Base-by-base conservation (phyloP, 2,329 filamentous ascomycete genomes). In the Cladosporium oxysporum region DNA sequence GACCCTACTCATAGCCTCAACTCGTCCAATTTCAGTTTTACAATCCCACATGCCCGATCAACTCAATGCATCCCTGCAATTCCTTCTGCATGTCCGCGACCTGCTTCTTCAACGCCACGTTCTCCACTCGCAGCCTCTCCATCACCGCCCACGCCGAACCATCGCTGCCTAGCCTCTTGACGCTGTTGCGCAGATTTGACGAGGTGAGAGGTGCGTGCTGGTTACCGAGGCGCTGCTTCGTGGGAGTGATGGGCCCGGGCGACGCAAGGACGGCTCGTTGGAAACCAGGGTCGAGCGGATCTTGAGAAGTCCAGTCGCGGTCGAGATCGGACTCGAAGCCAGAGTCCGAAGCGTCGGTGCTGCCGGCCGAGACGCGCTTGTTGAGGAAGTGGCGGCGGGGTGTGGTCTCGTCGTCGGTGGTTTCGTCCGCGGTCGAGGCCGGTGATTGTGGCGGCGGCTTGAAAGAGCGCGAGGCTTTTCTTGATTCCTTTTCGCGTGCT, bases 321-420 rank as follows among this genome's bases (percentile, higher is more conserved):
- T 87, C 85, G 29, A 83, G 79, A 28, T 86, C 86, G 3, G 83
- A 86, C 69, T 87, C 86, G 67, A 87, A 87, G 57, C 85, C 85
- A 6, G 85, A 87, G 71, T 87, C 86, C 61, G 83, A 82, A 14
- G 79, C 80, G 26, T 79, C 81, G 64, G 74, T 69, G 50, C 70
- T 74, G 29, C 70, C 75, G 5, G 67, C 72, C 7, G 72, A 75
- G 23, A 65, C 66, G 18, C 76, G 69, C 68, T 75, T 75, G 23
- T 68, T 53, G 35, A 47, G 23, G 7, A 44, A 44, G 31, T 33
- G 31, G 61, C 61, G 61, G 35, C 47, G 60, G 8, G 61, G 50
- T 4, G 61, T 63, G 31, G 35, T 49, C n/a, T 61, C 72, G 66
- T 53, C 70, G 66, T 53, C 70, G 65, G 29, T 68, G 68, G 7